phyloP scores from a whole-genome alignment of 2,329 filamentous ascomycete species.

The Eurotiales sp. region DNA sequence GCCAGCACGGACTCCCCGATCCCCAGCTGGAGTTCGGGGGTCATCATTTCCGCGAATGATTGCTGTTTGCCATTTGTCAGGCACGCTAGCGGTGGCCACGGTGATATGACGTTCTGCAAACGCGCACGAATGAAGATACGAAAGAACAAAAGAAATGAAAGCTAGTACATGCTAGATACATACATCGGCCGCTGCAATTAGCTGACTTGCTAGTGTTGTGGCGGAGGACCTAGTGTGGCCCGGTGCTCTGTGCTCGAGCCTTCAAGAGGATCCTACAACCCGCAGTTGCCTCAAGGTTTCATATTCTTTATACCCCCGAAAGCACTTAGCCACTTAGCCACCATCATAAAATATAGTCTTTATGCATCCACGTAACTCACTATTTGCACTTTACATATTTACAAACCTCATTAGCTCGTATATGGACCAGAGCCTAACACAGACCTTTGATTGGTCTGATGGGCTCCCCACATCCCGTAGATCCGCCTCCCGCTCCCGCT shows the following conservation, averaged over 20 bases:
- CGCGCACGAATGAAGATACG: too few species aligned
- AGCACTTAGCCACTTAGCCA: too few species aligned
- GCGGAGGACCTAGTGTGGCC: neutral
- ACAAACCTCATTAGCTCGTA: neutral
- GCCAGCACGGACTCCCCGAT: neutral
- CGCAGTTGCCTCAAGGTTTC: neutral
- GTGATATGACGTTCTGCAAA: neutral
- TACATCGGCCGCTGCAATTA: neutral
- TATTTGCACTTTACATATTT: neutral
- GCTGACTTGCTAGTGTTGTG: neutral
- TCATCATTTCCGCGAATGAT: neutral
- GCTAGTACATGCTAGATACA: neutral
- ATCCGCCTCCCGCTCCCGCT: conserved; percentile 5
- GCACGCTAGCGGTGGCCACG: neutral
- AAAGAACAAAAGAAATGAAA: neutral
- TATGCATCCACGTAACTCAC: too few species aligned
- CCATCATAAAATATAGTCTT: too few species aligned
- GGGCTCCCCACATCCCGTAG: neutral
- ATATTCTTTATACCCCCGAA: neutral
- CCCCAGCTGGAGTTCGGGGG: neutral
- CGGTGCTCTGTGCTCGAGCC: neutral
- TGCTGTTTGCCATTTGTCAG: neutral
- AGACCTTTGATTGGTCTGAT: neutral
- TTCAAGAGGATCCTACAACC: neutral
- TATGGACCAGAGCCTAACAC: neutral